A percentile compares a stretch with the other conserved stretches of the same genome.
These are phyloP conservation scores for Abelmoschus esculentus DNA, from an alignment of 345 rosid genomes.

Conservation along the genomic window DNA sequence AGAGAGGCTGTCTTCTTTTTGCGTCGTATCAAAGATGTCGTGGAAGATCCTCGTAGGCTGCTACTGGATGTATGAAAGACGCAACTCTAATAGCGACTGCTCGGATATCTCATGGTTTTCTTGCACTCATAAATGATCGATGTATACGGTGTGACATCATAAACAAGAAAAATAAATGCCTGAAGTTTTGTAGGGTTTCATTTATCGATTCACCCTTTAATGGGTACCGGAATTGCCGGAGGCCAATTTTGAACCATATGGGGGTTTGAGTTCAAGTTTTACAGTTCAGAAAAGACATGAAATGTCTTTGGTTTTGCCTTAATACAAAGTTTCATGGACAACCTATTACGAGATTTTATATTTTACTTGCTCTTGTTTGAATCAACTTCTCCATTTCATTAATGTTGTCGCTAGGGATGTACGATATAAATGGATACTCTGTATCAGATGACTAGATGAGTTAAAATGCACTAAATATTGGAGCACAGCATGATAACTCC, in stretches of 20 bases:
- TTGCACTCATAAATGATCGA: neutral
- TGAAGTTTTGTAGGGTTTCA: constrained; percentile 27
- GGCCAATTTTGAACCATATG: constrained; percentile 13
- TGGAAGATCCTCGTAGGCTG: constrained; percentile 80
- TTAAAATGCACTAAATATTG: constrained; percentile 6
- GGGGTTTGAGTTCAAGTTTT: neutral
- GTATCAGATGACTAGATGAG: constrained; percentile 9
- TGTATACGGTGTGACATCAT: neutral
- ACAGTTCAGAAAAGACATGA: neutral
- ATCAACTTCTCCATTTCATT: neutral
- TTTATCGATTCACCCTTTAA: constrained; percentile 12
- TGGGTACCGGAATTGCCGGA: constrained; percentile 24
- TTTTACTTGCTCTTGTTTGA: too few species aligned
- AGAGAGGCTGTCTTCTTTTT: constrained; percentile 88
- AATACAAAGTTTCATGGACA: neutral
- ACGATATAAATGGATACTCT: neutral
- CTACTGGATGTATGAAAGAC: constrained; percentile 58
- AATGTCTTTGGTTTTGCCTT: neutral
- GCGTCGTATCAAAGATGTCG: constrained; percentile 82
- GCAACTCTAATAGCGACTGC: neutral
- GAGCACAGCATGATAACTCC: constrained; percentile 5
- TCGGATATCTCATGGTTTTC: constrained; percentile 3
- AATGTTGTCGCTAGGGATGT: constrained; percentile 1
- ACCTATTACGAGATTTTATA: too few species aligned
- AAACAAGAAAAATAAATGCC: constrained; percentile 22